Evolutionary conservation across 1,284 basidiomycete genomes (phyloP).

Genomic region (Meripilus lineatus): DNA sequence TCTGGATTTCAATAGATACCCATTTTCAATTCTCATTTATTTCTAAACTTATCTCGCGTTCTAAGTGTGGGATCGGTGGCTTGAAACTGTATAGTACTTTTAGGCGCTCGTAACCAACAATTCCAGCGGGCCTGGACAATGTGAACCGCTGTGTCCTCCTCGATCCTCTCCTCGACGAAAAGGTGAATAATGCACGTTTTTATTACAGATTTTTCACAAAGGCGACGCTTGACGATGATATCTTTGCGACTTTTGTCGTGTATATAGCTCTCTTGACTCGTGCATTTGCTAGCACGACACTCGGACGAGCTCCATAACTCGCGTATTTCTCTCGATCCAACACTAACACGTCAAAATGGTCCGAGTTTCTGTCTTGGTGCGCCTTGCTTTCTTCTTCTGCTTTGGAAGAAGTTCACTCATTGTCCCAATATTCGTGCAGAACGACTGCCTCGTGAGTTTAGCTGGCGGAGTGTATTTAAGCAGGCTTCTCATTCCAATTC

Average conservation of each 20-base stretch:
- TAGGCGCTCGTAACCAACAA: too few relatives aligned
- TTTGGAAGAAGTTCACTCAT: constrained; percentile 6
- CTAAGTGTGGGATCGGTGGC: too few relatives aligned
- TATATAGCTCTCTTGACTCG: constrained; percentile 65
- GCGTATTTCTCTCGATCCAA: constrained; percentile 20
- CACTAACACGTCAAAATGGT: constrained; percentile 55
- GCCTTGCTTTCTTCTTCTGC: constrained; percentile 26
- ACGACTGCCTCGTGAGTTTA: constrained; percentile 70
- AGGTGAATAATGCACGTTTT: constrained; percentile 29
- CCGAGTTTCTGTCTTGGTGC: constrained; percentile 78
- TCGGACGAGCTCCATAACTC: constrained; percentile 60
- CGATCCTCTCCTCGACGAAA: constrained; percentile 26
- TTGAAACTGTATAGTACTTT: too few relatives aligned
- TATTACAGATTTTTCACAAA: constrained; percentile 11
- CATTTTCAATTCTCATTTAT: too few relatives aligned
- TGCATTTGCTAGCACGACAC: constrained; percentile 77
- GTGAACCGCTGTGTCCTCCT: too few relatives aligned
- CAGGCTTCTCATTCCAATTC: background rate
- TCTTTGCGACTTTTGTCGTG: constrained; percentile 14
- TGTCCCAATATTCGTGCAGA: constrained; percentile 34
- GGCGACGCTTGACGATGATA: constrained; percentile 22
- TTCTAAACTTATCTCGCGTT: too few relatives aligned
- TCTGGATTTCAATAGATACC: too few relatives aligned
- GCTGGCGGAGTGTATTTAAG: background rate
- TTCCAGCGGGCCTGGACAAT: too few relatives aligned